Evolutionary conservation across 139 green algal genomes (phyloP), one percentile per base, ranked within the genome.

Genomic region (Chlorella ohadii): DNA sequence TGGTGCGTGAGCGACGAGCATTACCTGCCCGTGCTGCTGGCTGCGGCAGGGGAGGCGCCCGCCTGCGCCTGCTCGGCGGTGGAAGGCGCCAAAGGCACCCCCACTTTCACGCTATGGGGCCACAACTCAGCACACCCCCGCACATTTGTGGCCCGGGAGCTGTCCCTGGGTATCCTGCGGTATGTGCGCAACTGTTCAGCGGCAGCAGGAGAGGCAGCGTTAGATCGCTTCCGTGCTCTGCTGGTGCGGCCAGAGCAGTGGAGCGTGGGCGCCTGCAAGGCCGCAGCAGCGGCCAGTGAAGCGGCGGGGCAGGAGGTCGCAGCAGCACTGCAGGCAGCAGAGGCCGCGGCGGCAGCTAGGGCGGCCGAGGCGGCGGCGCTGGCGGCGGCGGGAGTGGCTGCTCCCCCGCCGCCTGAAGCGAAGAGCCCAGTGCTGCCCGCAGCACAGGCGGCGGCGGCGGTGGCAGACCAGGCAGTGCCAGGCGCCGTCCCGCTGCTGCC

Each of bases 1-100:
- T 82, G 76, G 76, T 82, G 76, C 38, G 59, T 82, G 31, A 72
- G 57, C 27, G 76, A 82, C 39, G 76, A 82, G 76, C 56, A 71
- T 59, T 82, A 72, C 59, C 23, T 82, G 12, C 76, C 76, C 3
- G 22, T 36, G 4, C 28, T 82, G 57, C 76, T 82, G 36, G 76
- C 57, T 3, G 1, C 17, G 4, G 19, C 3, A 0, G 59, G 76
- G 9, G n/a, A 71, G 59, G 76, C 71, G 57, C 34, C 31, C 36
- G 56, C 71, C 57, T 72, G 25, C 76, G 38, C 76, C 34, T 82
- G 76, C 59, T 72, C 56, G 3, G 22, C n/a, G 31, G 41, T 39
- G 6, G 36, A 17, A 23, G 27, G 28, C 25, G 33, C 16, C 34
- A 51, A 36, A 16, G 39, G 20, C 27, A 38, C 25, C 25, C 76